phyloP scores from a whole-genome alignment of 148 eudicot species.

The Chenopodium formosanum region DNA sequence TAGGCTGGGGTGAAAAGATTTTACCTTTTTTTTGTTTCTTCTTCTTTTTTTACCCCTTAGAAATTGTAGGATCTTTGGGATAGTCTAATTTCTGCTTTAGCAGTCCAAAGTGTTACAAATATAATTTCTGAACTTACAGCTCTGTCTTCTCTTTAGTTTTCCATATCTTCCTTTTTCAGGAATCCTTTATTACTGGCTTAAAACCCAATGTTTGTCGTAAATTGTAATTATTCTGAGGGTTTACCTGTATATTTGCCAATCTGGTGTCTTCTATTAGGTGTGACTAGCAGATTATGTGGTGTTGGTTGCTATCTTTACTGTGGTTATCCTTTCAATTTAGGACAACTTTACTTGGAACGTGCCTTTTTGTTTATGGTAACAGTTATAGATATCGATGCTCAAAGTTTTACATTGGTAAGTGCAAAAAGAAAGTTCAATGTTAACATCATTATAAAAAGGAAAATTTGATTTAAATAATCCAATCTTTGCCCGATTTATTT shows the following conservation, averaged over 20 bases:
- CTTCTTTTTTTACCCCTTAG: slow-evolving; percentile 16
- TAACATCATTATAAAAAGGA: too few relatives aligned
- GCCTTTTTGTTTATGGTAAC: too few relatives aligned
- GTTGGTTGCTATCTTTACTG: background rate
- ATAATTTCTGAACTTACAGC: background rate
- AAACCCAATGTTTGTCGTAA: background rate
- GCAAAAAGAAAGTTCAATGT: too few relatives aligned
- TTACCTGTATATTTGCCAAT: background rate
- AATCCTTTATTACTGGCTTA: background rate
- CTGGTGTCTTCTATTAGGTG: background rate
- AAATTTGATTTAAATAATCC: too few relatives aligned
- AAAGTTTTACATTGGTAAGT: too few relatives aligned
- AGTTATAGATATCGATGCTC: too few relatives aligned
- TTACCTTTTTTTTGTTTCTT: slow-evolving; percentile 8
- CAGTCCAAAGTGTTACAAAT: slow-evolving; percentile 19
- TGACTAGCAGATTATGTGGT: background rate
- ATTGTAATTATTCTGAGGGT: background rate
- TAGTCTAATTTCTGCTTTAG: slow-evolving; percentile 27
- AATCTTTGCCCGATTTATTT: too few relatives aligned
- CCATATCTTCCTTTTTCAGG: background rate
- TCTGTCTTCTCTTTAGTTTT: background rate
- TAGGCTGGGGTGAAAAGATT: slow-evolving; percentile 17
- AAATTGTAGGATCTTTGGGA: slow-evolving; percentile 26
- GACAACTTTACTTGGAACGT: too few relatives aligned
- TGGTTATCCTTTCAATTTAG: too few relatives aligned